Evolutionary conservation across 1,284 basidiomycete species (phyloP), one percentile per base, ranked within the genome.

Genomic region (Cryptococcus sp.): DNA sequence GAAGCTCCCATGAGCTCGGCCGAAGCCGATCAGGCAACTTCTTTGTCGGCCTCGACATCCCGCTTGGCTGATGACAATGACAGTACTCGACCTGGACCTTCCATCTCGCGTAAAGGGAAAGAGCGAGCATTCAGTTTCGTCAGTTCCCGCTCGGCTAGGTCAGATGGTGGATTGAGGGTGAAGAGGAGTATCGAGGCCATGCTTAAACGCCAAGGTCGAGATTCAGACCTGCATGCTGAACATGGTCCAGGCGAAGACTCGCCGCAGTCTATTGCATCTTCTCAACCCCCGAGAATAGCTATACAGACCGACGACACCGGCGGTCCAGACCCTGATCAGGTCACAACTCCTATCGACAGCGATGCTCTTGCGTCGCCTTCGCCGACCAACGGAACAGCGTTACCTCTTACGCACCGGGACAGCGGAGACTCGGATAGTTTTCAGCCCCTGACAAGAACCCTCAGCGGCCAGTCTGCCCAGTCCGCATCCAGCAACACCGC

Each of bases 91-190:
- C 46, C 5, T n/a, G 41, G 10, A 54, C 42, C 40, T 5, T 39
- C 58, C 3, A 58, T 55, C 4, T 69, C 70, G 5, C 35, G 63
- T 25, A 73, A 71, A 57, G 72, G 68, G 23, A 75, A 72, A 53
- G 73, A 77, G 47, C 61, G 72, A 19, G 66, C 72, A 0, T 55
- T 66, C 45, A 74, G 69, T 54, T 58, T 71, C 19, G 59, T 62
- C 22, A 72, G 70, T 51, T 53, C 52, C 3, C 30, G 30, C 30
- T 35, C 30, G 30, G 30, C 30, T 35, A 65, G 61, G 17, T 73
- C 73, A 0, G 73, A 72, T 15, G 55, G 63, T 55, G 63, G 55
- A 3, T 20, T 62, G 27, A 64, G 62, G 47, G 47, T 71, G 10
- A 65, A 66, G 54, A 63, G 58, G 48, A 64, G 65, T 39, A 41